Evolutionary conservation across 176 grass and related monocot genomes (phyloP), one percentile per base, ranked within the genome.

Genomic region (Panicum miliaceum): DNA sequence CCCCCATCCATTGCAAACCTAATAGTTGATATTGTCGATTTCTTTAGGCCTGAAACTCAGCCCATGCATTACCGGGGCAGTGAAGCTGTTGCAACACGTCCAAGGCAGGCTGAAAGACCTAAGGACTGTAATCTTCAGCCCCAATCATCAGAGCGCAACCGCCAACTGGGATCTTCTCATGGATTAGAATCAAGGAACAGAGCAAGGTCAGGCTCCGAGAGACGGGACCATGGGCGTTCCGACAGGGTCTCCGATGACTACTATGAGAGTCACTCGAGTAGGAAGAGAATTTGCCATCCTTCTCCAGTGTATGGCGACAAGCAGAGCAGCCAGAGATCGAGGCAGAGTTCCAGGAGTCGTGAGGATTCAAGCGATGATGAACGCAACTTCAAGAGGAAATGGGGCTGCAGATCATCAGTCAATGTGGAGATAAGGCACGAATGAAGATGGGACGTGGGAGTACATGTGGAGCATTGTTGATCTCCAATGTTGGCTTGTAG

Each of bases 361-460:
- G 89, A 91, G n/a, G 85, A 91, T 64, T 64, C 56, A 23, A 85
- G 77, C 38, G 82, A 85, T 3, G 90, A 91, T 20, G 86, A 91
- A 35, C 71, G 66, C 48, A 84, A 91, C 50, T 91, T 88, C 78
- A 91, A 91, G 78, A 85, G 82, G 71, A 85, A 40, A 47, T 82
- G 86, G 90, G 82, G 86, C 51, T 13, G 56, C 64, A 38, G 78
- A 77, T 76, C 14, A 20, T 81, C 82, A 2, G 69, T 45, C 37
- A 45, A 15, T n/a, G 22, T 77, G 57, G 72, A 48, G 20, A 12
- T 57, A 65, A 70, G 53, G 76, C 45, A 12, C 37, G 79, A 88
- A 71, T 60, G 60, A 78, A 47, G 79, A 20, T n/a, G 12, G 60
- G 25, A 52, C 3, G 48, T 6, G 9, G 23, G 4, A 22, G 79